Evolutionary conservation across 2,329 filamentous ascomycete genomes (phyloP), one percentile per base, ranked within the genome.

Genomic region (Penicillium sp.): DNA sequence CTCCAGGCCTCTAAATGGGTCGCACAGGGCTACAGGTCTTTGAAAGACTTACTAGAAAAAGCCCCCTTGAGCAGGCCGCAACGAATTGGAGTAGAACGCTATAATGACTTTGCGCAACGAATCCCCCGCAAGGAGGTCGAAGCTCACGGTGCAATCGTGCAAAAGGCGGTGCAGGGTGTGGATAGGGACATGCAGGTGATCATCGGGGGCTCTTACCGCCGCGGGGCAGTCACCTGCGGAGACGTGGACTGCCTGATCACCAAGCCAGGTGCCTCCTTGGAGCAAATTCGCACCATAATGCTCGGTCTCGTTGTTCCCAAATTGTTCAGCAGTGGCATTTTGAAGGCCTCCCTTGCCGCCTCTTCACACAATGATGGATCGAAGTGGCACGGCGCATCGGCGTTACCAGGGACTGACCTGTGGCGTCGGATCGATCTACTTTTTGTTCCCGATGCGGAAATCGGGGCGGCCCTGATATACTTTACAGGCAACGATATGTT

Each of bases 401-500:
- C 84, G 10, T 74, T 95, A 0, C 86, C 88, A 0, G 60, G 41
- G 31, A 74, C 63, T 53, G 74, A 74, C 0, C 66, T 80, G 0
- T 95, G 89, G 90, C 80, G 90, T 8, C 81, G 90, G 2, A 86
- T 96, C 53, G 91, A 96, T 64, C 80, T 96, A 16, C 74, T 96
- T 1, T 79, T 95, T 3, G 91, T 95, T 0, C 90, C 91, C 0
- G 83, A 84, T 58, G 75, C 80, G 2, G 85, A 95, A 68, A 77
- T 89, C 42, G 92, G 92, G 1, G 91, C 88, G 0, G 90, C 91
- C 0, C 67, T 96, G 53, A 80, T 96, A n/a, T 96, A 96, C 65
- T 97, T 96, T 64, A 96, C 92, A 0, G 92, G 92, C 1, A 93
- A 96, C 59, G 91, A 95, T 65, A 86, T 95, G 29, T 96, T 96